Base-by-base conservation (phyloP, 345 rosid genomes). In the Schrenkiella parvula region DNA sequence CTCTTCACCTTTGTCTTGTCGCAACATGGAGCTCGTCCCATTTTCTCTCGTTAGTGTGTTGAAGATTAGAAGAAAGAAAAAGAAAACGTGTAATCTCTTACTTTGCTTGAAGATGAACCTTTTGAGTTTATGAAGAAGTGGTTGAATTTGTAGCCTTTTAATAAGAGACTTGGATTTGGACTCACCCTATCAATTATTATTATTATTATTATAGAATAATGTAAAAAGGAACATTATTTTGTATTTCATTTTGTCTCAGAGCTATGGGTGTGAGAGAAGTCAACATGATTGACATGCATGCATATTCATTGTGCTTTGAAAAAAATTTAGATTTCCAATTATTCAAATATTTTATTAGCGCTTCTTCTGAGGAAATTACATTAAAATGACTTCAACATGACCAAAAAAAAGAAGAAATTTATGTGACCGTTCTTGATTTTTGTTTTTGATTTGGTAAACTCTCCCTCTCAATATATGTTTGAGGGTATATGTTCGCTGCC, bases 1-100 rank as follows among this genome's bases (percentile, higher is more conserved):
- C 84, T 87, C 86, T 93, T 93, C 84, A 88, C 97, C 75, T 86
- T 93, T 39, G 96, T 91, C 73, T 93, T 93, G 80, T 93, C 98
- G 75, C 97, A 93, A 53, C 98, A 93, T 71, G 98, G 97, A 84
- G 97, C 97, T 51, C 98, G 86, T 19, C 98, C 98, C 97, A 93
- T 93, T 72, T 80, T 52, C 56, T 66, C 48, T 59, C 39, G 73
- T 31, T 31, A 22, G 54, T 50, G 78, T 6, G 25, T 60, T 72
- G 73, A 57, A 66, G 72, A 69, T 32, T 63, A 34, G 61, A 55
- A 48, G 61, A 51, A 51, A 31, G 37, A 54, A 34, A 54, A 44
- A 26, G 64, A 55, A 29, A 66, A 55, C 31, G 52, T 31, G 62
- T 67, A 32, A 17, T 75, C 54, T 66, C 19, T 66, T 38, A 39